Evolutionary conservation across 768 basidiomycete species (phyloP), one percentile per base, ranked within the genome.

Genomic region (Rhodosporidiobolus odoratus): DNA sequence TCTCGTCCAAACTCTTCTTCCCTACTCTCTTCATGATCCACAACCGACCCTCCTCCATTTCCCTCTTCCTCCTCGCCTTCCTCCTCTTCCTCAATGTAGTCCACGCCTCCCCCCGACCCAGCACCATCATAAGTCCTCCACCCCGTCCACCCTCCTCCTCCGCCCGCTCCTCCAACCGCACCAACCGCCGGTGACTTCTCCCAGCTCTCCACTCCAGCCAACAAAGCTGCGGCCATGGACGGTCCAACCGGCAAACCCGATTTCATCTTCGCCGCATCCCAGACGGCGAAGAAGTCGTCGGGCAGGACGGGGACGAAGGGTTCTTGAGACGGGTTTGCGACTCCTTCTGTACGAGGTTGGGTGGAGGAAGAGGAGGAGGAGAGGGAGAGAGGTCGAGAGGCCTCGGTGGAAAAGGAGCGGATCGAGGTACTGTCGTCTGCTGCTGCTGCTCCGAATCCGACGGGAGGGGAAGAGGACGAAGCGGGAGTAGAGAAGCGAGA

Each of bases 221-320:
- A 53, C n/a, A 65, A 19, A 32, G 32, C 16, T 5, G 54, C 54
- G 45, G 43, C 47, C 25, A 27, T 15, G 25, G n/a, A 19, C 32
- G 41, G 43, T 8, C 5, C 25, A 25, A 15, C 23, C 34, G 9
- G 34, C 45, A 15, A 12, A 37, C 45, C 38, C 62, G 34, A 30
- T 34, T 47, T 34, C 16, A 13, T 34, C 45, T 47, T 68, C 12
- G 72, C 75, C 6, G 48, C 60, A 65, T 76, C 75, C 45, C 65
- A 61, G 9, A 68, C 64, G 35, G 69, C 63, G 58, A 73, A 71
- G 25, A 76, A 76, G 43, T 71, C 72, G 62, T 76, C 75, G 3
- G 75, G 72, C 16, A 76, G 65, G 50, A 65, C 30, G 23, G 75
- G 72, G 8, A 58, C 45, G 43, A 70, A 65, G n/a, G 59, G 63